These are phyloP conservation scores for Cryptomeria japonica DNA, from an alignment of 75 land plant genomes.

Conservation along the genomic window DNA sequence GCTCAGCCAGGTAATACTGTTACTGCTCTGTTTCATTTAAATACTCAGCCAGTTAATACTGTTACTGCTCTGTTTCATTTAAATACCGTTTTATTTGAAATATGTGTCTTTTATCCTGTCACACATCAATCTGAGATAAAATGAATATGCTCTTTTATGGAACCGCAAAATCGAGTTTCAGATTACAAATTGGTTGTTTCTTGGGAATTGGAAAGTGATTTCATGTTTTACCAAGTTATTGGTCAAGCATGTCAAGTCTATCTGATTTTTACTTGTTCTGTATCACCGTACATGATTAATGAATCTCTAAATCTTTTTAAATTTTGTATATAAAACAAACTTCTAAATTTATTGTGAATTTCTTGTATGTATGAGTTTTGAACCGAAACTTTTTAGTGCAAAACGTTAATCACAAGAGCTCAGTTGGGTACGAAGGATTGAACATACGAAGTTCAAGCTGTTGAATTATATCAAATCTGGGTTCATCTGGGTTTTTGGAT, in stretches of 20 bases:
- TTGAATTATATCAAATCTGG: not conserved
- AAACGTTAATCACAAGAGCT: not conserved
- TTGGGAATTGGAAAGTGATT: not conserved
- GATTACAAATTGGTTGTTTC: not conserved
- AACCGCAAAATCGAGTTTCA: not conserved
- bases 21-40: not conserved
- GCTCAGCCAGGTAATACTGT: constrained; percentile 61
- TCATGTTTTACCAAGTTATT: not conserved
- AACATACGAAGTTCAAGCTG: not conserved
- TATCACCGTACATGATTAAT: not conserved
- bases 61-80: not conserved
- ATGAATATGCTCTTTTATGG: no score
- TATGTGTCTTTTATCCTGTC: no score
- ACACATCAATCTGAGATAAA: no score
- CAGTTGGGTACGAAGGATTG: not conserved
- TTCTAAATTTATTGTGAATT: no score
- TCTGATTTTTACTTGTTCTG: no score
- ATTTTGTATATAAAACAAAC: not conserved
- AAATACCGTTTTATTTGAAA: no score
- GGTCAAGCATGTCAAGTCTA: no score
- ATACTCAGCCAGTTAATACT: constrained; percentile 67
- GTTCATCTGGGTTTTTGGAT: not conserved
- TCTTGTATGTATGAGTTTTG: no score
- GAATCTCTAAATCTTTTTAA: not conserved
- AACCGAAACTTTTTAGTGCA: not conserved